A percentile compares a stretch with the other conserved stretches of the same genome.
phyloP scores from a whole-genome alignment of 1,139 yeast genomes.

The Hansenula anomala region DNA sequence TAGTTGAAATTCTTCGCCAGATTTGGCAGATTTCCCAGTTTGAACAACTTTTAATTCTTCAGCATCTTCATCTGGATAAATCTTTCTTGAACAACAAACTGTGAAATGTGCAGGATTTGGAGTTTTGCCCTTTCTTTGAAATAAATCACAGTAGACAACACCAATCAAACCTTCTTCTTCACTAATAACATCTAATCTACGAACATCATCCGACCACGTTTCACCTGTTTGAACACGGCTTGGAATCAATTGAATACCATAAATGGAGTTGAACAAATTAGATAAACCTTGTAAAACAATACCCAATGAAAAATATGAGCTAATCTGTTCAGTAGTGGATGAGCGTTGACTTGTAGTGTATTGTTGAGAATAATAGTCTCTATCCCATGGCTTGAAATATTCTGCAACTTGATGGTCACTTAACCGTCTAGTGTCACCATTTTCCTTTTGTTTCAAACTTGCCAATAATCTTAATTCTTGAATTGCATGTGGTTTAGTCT shows the following conservation, averaged over 20 bases:
- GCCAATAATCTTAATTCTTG: conserved; percentile 49
- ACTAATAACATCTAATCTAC: conserved; percentile 69
- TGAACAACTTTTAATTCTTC: conserved; percentile 33
- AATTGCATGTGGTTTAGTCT: conserved; percentile 51
- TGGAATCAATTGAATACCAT: conserved; percentile 73
- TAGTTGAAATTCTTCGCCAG: conserved; percentile 56
- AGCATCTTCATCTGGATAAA: conserved; percentile 49
- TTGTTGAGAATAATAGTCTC: conserved; percentile 60
- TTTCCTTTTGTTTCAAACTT: conserved; percentile 30
- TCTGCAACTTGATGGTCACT: conserved; percentile 39
- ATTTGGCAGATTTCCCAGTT: conserved; percentile 27
- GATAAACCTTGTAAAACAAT: conserved; percentile 83
- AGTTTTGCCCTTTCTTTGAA: conserved; percentile 56
- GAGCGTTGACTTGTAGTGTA: conserved; percentile 32
- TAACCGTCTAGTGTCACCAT: conserved; percentile 16
- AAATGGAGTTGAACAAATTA: conserved; percentile 60
- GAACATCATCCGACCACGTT: conserved; percentile 87
- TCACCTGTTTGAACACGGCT: conserved; percentile 65
- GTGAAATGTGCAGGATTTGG: conserved; percentile 93
- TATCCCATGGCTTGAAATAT: conserved; percentile 82
- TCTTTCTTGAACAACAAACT: conserved; percentile 83
- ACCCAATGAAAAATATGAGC: conserved; percentile 76
- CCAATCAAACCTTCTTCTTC: conserved; percentile 58
- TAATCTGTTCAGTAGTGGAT: conserved; percentile 35
- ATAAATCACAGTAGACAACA: conserved; percentile 63